Percentiles rank a stretch among this genome's conserved stretches.
Conservation (phyloP, 2,329 filamentous ascomycete genomes). For the Trichocomaceae sp. region DNA sequence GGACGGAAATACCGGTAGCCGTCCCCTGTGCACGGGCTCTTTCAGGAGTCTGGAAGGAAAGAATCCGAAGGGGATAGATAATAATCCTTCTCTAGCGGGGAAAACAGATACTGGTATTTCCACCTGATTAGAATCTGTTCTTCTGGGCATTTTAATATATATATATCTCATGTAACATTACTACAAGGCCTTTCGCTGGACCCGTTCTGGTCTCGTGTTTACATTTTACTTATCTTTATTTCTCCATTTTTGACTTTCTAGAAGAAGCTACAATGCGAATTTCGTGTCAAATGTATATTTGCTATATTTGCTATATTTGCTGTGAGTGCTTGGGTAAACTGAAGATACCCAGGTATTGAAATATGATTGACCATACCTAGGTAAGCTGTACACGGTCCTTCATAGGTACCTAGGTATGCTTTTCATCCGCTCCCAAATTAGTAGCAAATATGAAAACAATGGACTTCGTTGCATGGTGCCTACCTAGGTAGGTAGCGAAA, state of each 20-base stretch:
- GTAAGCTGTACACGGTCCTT: too few species aligned
- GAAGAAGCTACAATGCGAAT: not conserved
- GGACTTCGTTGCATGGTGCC: too few species aligned
- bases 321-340: not conserved
- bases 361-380: not conserved
- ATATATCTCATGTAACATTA: not conserved
- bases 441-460: too few species aligned
- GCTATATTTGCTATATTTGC: too few species aligned
- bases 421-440: too few species aligned
- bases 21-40: not conserved
- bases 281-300: not conserved
- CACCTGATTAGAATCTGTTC: not conserved
- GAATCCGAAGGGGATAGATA: not conserved
- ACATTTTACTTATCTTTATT: not conserved
- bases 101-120: not conserved
- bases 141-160: not conserved
- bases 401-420: too few species aligned
- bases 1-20: not conserved
- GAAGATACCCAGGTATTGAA: not conserved
- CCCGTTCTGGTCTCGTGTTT: constrained; percentile 2
- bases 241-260: not conserved
- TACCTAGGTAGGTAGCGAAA: not conserved
- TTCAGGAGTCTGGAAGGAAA: too few species aligned
- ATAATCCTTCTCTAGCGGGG: not conserved
- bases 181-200: constrained; percentile 1